Percentiles rank a stretch among this genome's conserved stretches.
These are phyloP conservation scores for Gastrolobium bilobum DNA, from an alignment of 306 rosid species.

Conservation along the genomic window DNA sequence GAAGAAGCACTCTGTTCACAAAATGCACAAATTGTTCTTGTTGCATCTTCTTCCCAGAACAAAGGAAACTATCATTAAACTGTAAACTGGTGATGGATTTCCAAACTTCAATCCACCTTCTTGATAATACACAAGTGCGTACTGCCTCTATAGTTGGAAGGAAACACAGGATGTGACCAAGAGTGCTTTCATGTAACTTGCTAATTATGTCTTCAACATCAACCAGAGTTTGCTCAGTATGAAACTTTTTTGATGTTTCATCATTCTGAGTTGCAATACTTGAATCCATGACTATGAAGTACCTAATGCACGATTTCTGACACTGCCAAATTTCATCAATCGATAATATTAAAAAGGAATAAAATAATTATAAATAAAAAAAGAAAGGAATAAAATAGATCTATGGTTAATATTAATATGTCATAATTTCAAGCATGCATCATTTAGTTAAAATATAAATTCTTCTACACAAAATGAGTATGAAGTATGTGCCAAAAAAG, in stretches of 20 bases:
- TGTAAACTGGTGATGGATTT: neutral
- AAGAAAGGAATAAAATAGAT: neutral
- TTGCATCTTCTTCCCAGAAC: no score
- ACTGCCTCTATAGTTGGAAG: neutral
- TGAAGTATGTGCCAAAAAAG: neutral
- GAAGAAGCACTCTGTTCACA: no score
- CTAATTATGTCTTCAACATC: neutral
- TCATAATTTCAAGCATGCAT: neutral
- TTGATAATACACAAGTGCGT: neutral
- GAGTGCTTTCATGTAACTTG: neutral
- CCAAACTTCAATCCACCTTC: slow-evolving; percentile 4
- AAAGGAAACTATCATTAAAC: neutral
- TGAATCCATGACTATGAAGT: slow-evolving; percentile 11
- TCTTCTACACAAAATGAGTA: no score
- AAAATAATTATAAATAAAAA: no score
- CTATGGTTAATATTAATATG: neutral
- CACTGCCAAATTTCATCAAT: neutral
- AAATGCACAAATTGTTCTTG: no score
- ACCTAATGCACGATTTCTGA: neutral
- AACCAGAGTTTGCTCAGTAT: neutral
- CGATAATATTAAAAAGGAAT: no score
- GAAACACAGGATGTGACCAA: neutral
- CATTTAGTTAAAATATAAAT: neutral
- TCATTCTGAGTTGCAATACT: neutral
- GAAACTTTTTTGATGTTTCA: neutral